These are phyloP conservation scores for Calophaca sinica DNA, from an alignment of 306 rosid genomes.

Conservation along the genomic window DNA sequence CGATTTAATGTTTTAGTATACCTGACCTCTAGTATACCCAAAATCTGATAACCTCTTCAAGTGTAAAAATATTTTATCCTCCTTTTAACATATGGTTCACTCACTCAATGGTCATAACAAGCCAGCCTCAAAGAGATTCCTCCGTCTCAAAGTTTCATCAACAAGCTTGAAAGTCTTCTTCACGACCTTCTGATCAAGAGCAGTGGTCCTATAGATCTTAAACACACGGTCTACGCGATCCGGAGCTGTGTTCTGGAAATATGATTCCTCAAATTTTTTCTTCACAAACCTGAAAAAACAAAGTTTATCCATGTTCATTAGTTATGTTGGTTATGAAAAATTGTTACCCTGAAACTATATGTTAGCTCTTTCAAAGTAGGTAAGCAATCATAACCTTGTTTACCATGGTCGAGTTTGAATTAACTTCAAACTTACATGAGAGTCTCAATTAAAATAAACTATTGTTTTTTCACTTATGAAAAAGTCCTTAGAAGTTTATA, in stretches of 20 bases:
- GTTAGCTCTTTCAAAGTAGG: too few species aligned
- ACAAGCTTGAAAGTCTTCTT: constrained; percentile 99
- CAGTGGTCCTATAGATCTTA: constrained; percentile 92
- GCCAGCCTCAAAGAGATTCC: constrained; percentile 96
- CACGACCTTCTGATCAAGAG: constrained; percentile 97
- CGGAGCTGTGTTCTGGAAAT: constrained; percentile 88
- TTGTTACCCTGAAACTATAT: too few species aligned
- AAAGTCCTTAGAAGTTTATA: too few species aligned
- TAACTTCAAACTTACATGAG: too few species aligned
- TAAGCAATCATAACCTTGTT: too few species aligned
- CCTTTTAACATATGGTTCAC: constrained; percentile 18
- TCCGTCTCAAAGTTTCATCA: constrained; percentile 89
- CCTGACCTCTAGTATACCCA: constrained; percentile 57
- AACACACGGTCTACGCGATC: constrained; percentile 92
- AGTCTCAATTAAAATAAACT: too few species aligned
- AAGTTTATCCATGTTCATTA: not conserved
- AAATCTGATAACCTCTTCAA: constrained; percentile 52
- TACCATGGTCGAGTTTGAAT: too few species aligned
- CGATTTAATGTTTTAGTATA: constrained; percentile 54
- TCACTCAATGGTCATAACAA: constrained; percentile 68
- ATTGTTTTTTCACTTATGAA: too few species aligned
- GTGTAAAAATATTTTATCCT: constrained; percentile 38
- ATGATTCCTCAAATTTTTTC: constrained; percentile 94
- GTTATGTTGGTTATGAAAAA: not conserved
- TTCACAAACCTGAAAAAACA: constrained; percentile 80